These are phyloP conservation scores for Fraxinus nigra DNA, from an alignment of 305 asterid species.

Conservation along the genomic window DNA sequence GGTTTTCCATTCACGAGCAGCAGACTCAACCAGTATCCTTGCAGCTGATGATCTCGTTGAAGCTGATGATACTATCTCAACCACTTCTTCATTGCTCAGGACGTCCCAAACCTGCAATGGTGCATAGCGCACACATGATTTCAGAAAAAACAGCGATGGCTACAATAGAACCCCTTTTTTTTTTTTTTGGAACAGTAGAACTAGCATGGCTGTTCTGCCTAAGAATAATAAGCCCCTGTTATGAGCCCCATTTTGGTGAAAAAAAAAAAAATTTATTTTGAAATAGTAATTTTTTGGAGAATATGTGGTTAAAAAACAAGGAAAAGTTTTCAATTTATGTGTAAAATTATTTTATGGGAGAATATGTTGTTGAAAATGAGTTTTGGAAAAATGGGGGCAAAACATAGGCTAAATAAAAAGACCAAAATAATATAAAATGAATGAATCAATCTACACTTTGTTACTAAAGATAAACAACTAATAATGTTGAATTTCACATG, in stretches of 20 bases:
- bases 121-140: background rate
- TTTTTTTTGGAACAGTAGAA: background rate
- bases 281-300: no score
- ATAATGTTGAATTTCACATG: background rate
- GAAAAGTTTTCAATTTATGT: no score
- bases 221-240: background rate
- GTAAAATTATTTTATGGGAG: no score
- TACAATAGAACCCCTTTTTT: background rate
- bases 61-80: slow-evolving; percentile 66
- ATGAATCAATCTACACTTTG: background rate
- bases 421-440: background rate
- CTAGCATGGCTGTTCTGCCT: background rate
- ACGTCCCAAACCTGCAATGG: slow-evolving; percentile 89
- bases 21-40: slow-evolving; percentile 65
- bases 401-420: background rate
- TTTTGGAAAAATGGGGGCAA: no score
- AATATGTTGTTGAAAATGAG: no score
- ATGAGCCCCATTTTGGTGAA: no score
- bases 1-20: slow-evolving; percentile 87
- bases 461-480: background rate
- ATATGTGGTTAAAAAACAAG: no score
- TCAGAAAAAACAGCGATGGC: background rate
- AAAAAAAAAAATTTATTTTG: no score
- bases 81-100: slow-evolving; percentile 88
- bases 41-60: slow-evolving; percentile 78